Base-by-base conservation (phyloP, 768 basidiomycete genomes). In the Pleurotus eryngii region DNA sequence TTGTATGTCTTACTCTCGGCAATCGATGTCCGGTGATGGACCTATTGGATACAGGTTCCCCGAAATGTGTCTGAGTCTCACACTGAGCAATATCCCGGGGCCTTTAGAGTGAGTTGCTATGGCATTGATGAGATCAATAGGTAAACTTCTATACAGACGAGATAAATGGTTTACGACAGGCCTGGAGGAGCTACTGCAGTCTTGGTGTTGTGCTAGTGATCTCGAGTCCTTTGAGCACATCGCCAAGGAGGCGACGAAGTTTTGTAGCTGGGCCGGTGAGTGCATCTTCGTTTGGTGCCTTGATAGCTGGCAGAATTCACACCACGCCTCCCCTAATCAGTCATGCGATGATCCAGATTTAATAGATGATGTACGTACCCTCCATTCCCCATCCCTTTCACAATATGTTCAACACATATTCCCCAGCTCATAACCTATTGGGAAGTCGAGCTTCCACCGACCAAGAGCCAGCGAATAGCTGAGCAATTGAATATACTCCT, bases 161-260 rank as follows among this genome's bases (percentile, higher is more conserved):
- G 69, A 81, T 48, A 79, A 81, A 63, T 82, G 81, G 77, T 74
- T 82, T 20, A 81, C 80, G 66, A 78, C 80, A 17, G 79, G 83
- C n/a, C 77, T 85, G 57, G 82, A 84, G 55, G 88, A 90, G 63
- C 68, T 88, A 15, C 61, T 85, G 48, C 79, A 83, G 58, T 65
- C 79, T 11, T 89, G 86, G 80, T 82, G 84, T 64, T 83, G 78
- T 62, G 81, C 88, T 6, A 76, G 82, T 38, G 87, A 90, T 64
- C 61, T 89, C 46, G 84, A 88, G 58, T 70, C 81, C 0, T 85
- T 85, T 54, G 87, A 91, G 60, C 83, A 87, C 51, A 81, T 82
- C 1, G 81, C 79, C 20, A 81, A 77, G 58, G 88, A 90, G 65
- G 72, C 81, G 17, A 72, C 85, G 20, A 74, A 71, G 17, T 78